Evolutionary conservation across 371 early-diverging fungal species (phyloP), one percentile per base, ranked within the genome.

Genomic region (Syncephalastrum sp.): DNA sequence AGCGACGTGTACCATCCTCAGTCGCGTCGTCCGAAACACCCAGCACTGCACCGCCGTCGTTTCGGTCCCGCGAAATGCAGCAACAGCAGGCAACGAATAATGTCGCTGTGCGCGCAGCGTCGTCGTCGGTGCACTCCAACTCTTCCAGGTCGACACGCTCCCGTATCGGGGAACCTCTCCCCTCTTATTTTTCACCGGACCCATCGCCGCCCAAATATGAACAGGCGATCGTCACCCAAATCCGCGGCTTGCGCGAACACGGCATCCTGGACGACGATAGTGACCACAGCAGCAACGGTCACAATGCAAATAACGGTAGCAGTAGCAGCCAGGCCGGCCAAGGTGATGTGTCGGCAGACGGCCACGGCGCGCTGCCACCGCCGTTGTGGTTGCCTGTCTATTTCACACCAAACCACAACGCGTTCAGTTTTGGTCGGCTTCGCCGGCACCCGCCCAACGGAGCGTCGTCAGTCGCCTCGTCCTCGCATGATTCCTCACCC

Each of bases 201-300:
- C 57, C 61, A 5, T 56, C 69, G 3, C 74, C 74, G 19, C 77
- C 77, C 21, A 76, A 76, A 56, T 76, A 76, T 49, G 77, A 76
- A 52, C 74, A 76, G 27, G 77, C 77, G 27, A 73, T 76, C 50
- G 77, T 76, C 6, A 73, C 71, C 17, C 77, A 76, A 49, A 76
- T 76, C 19, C 56, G 77, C 41, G 74, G 65, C 5, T 51, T 67
- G 43, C 47, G 56, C 49, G 57, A 44, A 13, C 50, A 47, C 16
- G 23, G 17, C 21, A 41, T 27, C 7, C 29, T 47, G 5, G 58
- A 51, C 2, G 52, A 51, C 0, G 58, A 41, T 3, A 42, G 14
- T 25, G 42, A 16, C 5, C 24, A 24, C 29, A 50, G 23, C 42
- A 50, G 25, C 43, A 52, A 25, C 38, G 12, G 23, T 8, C 21